These are phyloP conservation scores for Candida morakotiae DNA, from an alignment of 805 yeast species.

Conservation along the genomic window DNA sequence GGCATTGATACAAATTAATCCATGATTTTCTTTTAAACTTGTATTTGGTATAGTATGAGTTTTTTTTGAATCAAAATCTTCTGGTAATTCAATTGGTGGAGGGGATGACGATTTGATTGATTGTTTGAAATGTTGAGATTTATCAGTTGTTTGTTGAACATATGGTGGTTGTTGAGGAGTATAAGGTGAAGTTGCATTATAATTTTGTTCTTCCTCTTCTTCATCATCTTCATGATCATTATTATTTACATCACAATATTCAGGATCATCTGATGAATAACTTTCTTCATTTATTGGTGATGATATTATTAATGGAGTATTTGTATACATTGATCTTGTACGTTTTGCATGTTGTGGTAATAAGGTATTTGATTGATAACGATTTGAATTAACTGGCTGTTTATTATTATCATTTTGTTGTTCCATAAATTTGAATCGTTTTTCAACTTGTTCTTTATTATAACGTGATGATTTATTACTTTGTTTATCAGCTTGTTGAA, in stretches of 20 bases:
- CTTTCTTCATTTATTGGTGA: conserved; percentile 42
- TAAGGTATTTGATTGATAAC: conserved; percentile 8
- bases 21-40: conserved; percentile 37
- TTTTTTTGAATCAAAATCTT: conserved; percentile 40
- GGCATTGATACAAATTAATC: conserved; percentile 35
- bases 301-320: conserved; percentile 27
- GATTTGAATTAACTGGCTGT: conserved; percentile 7
- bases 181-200: conserved; percentile 31
- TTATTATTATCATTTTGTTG: conserved; percentile 31
- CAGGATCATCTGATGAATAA: conserved; percentile 32
- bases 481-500: conserved; percentile 39
- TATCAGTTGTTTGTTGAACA: conserved; percentile 12
- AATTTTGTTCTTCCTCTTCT: conserved; percentile 23
- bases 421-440: conserved; percentile 36
- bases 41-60: conserved; percentile 38
- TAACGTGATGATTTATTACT: conserved; percentile 31
- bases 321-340: conserved; percentile 40
- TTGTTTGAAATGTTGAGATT: conserved; percentile 8
- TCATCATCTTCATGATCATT: conserved; percentile 20
- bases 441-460: conserved; percentile 38
- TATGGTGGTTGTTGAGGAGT: conserved; percentile 41
- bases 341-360: conserved; percentile 38
- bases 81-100: conserved; percentile 37
- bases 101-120: conserved; percentile 22
- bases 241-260: conserved; percentile 18